phyloP scores from a whole-genome alignment of 2,329 filamentous ascomycete genomes.

The Alternaria sp. region DNA sequence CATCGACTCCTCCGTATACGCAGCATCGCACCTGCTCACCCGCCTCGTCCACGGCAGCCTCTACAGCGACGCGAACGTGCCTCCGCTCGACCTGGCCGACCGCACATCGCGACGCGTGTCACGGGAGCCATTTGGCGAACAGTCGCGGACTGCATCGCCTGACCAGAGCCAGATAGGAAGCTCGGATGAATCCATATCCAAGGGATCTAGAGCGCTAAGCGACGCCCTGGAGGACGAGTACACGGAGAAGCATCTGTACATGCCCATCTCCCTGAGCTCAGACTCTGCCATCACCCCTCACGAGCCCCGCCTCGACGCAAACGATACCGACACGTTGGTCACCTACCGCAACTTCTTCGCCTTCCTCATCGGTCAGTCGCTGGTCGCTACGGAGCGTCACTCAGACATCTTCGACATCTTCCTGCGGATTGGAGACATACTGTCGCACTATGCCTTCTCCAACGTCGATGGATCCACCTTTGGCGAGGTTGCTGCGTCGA shows the following conservation, averaged over 20 bases:
- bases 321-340: constrained; percentile 64
- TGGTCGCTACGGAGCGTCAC: constrained; percentile 64
- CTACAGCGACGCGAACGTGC: constrained; percentile 46
- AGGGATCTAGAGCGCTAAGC: constrained; percentile 56
- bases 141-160: constrained; percentile 42
- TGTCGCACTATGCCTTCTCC: constrained; percentile 65
- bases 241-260: constrained; percentile 62
- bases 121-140: constrained; percentile 27
- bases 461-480: constrained; percentile 69
- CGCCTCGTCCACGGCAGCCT: constrained; percentile 61
- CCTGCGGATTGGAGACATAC: constrained; percentile 63
- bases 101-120: constrained; percentile 30
- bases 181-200: constrained; percentile 56
- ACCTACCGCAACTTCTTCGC: constrained; percentile 69
- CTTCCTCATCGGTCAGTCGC: constrained; percentile 66
- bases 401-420: constrained; percentile 66
- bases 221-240: constrained; percentile 56
- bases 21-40: constrained; percentile 62
- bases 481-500: constrained; percentile 66
- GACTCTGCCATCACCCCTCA: constrained; percentile 50
- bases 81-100: constrained; percentile 27
- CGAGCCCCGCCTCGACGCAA: constrained; percentile 44
- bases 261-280: constrained; percentile 63
- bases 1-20: constrained; percentile 64
- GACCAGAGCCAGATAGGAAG: constrained; percentile 42